Evolutionary conservation across 2,329 filamentous ascomycete species (phyloP), one percentile per base, ranked within the genome.

Genomic region (Aaosphaeria pasadenensis): DNA sequence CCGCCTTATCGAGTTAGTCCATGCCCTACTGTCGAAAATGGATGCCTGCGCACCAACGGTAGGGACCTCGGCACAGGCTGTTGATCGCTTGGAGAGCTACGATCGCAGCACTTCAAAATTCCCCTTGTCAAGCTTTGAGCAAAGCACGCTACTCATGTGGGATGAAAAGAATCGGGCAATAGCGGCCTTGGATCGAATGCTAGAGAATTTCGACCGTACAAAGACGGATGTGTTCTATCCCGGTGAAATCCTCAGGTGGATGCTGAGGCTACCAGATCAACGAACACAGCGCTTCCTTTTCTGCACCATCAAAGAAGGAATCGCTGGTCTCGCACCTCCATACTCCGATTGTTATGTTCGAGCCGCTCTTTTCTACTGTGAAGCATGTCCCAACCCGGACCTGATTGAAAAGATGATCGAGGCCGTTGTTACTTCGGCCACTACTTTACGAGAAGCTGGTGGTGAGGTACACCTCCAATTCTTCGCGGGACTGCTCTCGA

Each of bases 101-200:
- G 57, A 66, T 43, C 59, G 53, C 2, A 55, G 60, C 17, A 40
- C 28, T 5, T 50, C 47, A 36, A 62, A 56, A 13, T 69, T 71
- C 33, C 62, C 65, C 2, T 46, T 71, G 4, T 55, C 60, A n/a
- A 24, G 40, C 3, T 29, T 39, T 5, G 67, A 71, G 47, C 56
- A 49, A 7, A 31, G 36, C 2, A 43, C 58, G n/a, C 38, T 70
- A 5, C 43, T 55, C 28, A 49, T 43, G 6, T 70, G 63, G 64
- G 53, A 66, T 36, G 54, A 61, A 3, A 59, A 65, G 3, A 59
- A 63, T 42, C 58, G 55, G 36, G 63, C 62, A 4, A 57, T 61
- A 13, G 60, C 62, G 24, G 58, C 63, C n/a, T 44, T 71, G 13
- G 67, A 71, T 44, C 68, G 61, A 44, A 62, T 68, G 45, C 48